Evolutionary conservation across 2,329 filamentous ascomycete genomes (phyloP).

Genomic region (Anisogramma anomala): DNA sequence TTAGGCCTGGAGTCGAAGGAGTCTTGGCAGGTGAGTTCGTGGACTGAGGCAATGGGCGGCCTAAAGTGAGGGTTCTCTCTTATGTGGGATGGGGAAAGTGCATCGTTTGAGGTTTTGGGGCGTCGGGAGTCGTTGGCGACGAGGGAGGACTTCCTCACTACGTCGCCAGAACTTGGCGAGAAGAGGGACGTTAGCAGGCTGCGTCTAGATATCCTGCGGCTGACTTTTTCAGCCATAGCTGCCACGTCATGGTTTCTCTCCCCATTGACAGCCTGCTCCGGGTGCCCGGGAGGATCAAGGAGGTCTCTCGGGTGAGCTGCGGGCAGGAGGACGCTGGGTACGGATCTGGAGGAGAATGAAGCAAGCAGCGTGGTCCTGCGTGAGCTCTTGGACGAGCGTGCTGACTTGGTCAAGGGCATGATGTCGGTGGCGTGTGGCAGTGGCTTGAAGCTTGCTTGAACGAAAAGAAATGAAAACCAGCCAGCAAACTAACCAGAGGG

Average conservation of each 20-base stretch:
- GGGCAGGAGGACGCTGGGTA: slow-evolving; percentile 7
- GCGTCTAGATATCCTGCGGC: slow-evolving; percentile 11
- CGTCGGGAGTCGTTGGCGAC: slow-evolving; percentile 2
- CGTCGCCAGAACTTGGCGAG: slow-evolving; percentile 10
- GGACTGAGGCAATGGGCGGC: slow-evolving; percentile 6
- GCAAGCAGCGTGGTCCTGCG: slow-evolving; percentile 11
- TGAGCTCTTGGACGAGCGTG: slow-evolving; percentile 10
- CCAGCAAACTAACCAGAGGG: slow-evolving; percentile 1
- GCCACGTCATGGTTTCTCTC: slow-evolving; percentile 3
- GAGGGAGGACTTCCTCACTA: not conserved
- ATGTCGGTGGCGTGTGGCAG: slow-evolving; percentile 5
- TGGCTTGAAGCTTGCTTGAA: not conserved
- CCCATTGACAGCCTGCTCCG: slow-evolving; percentile 2
- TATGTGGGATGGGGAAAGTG: slow-evolving; percentile 2
- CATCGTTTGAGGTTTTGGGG: slow-evolving; percentile 11
- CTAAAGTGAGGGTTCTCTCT: slow-evolving; percentile 2
- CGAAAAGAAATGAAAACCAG: not conserved
- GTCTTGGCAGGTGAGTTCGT: slow-evolving; percentile 7
- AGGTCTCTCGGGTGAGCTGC: slow-evolving; percentile 6
- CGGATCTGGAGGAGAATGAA: slow-evolving; percentile 10
- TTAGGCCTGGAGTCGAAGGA: slow-evolving; percentile 8
- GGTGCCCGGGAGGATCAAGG: slow-evolving; percentile 3
- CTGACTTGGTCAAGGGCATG: slow-evolving; percentile 16
- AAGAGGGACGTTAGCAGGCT: slow-evolving; percentile 14
- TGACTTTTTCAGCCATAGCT: slow-evolving; percentile 3